Evolutionary conservation across 495 filamentous ascomycete genomes (phyloP).

Genomic region (Thermothielavioides terrestris): DNA sequence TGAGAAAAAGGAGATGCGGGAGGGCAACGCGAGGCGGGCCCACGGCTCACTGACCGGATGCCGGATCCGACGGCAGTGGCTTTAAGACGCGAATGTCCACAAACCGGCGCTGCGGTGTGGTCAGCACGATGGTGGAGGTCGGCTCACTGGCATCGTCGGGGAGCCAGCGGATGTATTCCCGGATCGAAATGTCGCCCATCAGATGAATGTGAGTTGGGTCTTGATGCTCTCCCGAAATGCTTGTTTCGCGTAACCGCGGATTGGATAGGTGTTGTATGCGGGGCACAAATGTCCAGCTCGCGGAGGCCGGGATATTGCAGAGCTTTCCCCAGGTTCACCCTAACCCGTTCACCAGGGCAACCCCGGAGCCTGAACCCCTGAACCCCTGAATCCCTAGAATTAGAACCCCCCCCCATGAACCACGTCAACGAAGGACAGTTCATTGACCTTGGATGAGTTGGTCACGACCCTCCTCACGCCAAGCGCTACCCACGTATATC

Average conservation of each 20-base stretch:
- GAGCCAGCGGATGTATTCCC: conserved; percentile 37
- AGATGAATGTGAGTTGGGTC: neutral
- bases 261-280: too few relatives aligned
- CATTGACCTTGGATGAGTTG: too few relatives aligned
- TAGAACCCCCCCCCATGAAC: too few relatives aligned
- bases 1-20: neutral
- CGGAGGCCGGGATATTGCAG: too few relatives aligned
- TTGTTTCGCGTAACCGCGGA: neutral
- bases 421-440: too few relatives aligned
- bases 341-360: too few relatives aligned
- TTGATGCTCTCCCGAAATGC: neutral
- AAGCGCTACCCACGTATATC: too few relatives aligned
- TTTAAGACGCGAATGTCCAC: conserved; percentile 42
- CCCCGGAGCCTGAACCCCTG: too few relatives aligned
- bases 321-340: too few relatives aligned
- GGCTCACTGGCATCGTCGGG: conserved; percentile 32
- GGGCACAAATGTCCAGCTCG: too few relatives aligned
- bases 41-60: neutral
- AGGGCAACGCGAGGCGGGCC: neutral
- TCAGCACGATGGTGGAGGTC: conserved; percentile 40
- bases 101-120: conserved; percentile 38
- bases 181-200: conserved; percentile 35
- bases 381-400: too few relatives aligned
- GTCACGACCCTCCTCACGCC: too few relatives aligned
- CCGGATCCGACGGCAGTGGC: neutral